phyloP scores from a whole-genome alignment of 2,329 filamentous ascomycete species.

The Penicillium sp. region DNA sequence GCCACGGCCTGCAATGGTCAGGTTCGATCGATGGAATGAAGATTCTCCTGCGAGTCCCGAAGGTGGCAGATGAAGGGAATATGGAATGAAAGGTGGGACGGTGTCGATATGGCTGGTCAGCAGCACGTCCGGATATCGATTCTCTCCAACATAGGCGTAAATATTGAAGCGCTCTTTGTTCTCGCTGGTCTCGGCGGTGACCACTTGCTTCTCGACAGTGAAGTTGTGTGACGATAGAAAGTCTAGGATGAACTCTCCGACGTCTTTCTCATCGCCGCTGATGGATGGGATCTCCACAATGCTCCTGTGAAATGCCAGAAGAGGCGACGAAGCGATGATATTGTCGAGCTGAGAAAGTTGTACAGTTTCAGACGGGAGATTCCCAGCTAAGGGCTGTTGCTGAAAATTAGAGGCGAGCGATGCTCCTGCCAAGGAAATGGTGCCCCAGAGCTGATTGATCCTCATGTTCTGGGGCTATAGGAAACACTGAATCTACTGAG shows the following conservation, averaged over 20 bases:
- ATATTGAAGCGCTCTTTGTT: constrained; percentile 65
- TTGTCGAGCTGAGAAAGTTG: background rate
- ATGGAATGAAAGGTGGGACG: constrained; percentile 51
- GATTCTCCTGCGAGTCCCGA: background rate
- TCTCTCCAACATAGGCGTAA: constrained; percentile 57
- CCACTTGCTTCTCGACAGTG: background rate
- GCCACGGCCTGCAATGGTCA: constrained; percentile 45
- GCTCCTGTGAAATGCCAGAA: background rate
- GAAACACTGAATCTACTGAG: background rate
- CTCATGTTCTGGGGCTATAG: background rate
- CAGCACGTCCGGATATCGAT: constrained; percentile 27
- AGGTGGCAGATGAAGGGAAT: constrained; percentile 41
- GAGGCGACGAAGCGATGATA: background rate
- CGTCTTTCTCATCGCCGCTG: background rate
- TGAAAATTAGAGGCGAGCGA: background rate
- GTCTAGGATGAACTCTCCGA: background rate
- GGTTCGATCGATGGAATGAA: constrained; percentile 12
- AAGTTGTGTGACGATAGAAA: background rate
- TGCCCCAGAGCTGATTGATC: background rate
- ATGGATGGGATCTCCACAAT: constrained; percentile 3
- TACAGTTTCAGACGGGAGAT: background rate
- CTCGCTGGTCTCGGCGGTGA: background rate
- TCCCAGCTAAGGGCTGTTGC: background rate
- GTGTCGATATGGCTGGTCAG: constrained; percentile 77
- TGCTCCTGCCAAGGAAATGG: background rate